A percentile compares a stretch with the other conserved stretches of the same genome.
Evolutionary conservation across 768 basidiomycete species (phyloP).

Genomic region (Tylopilus rubrobrunneus): DNA sequence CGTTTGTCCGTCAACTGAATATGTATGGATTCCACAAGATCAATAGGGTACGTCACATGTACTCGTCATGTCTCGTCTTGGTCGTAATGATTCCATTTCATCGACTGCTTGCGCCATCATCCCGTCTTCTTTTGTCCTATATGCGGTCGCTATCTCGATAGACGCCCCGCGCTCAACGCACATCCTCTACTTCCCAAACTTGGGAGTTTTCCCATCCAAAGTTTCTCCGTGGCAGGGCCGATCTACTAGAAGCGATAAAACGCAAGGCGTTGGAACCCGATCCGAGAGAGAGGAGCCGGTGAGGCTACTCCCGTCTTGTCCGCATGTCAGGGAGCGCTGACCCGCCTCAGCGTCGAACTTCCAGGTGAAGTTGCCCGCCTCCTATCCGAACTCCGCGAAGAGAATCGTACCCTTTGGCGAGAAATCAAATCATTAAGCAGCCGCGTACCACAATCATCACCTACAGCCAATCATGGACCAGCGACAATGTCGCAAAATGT

Average conservation of each 20-base stretch:
- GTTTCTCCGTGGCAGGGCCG: constrained; percentile 75
- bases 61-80: neutral
- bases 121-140: neutral
- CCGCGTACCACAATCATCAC: constrained; percentile 20
- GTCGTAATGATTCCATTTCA: constrained; percentile 11
- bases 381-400: constrained; percentile 65
- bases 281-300: constrained; percentile 42
- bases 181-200: constrained; percentile 74
- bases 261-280: constrained; percentile 82
- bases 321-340: constrained; percentile 1
- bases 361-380: constrained; percentile 64
- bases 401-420: constrained; percentile 58
- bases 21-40: constrained; percentile 98
- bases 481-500: constrained; percentile 7
- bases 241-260: constrained; percentile 82
- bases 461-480: neutral
- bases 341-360: constrained; percentile 58
- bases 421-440: constrained; percentile 24
- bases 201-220: constrained; percentile 91
- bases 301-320: neutral
- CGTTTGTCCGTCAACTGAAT: constrained; percentile 91
- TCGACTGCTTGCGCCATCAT: neutral
- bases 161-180: constrained; percentile 81
- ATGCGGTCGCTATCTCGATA: constrained; percentile 25
- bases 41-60: constrained; percentile 58